phyloP scores from a whole-genome alignment of 768 basidiomycete genomes.

The Wakefieldia striispora region DNA sequence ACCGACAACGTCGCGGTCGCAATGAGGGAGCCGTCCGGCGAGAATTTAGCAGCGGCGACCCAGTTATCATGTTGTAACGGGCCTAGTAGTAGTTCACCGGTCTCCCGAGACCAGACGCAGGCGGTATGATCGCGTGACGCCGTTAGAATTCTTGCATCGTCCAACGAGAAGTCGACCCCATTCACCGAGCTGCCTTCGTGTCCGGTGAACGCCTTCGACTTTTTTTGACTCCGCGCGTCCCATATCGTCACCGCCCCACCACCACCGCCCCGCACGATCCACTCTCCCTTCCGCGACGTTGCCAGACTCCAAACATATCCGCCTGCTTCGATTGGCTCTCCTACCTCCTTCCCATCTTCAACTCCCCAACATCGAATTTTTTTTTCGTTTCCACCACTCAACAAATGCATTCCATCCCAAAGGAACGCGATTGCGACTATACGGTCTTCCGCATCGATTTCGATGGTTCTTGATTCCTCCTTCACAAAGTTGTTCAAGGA shows the following conservation, averaged over 20 bases:
- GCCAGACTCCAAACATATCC: background rate
- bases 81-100: background rate
- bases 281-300: background rate
- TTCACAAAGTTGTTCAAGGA: no score
- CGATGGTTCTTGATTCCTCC: no score
- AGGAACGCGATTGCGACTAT: background rate
- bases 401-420: background rate
- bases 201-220: background rate
- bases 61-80: background rate
- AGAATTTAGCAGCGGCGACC: background rate
- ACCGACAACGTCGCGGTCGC: background rate
- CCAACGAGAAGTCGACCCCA: background rate
- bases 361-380: background rate
- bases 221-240: background rate
- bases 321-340: background rate
- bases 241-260: background rate
- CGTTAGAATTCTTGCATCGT: background rate
- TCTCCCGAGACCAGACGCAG: background rate
- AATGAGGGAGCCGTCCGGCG: background rate
- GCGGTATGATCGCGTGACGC: background rate
- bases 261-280: background rate
- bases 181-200: background rate
- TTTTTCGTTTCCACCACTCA: background rate
- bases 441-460: background rate
- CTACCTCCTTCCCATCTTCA: background rate